phyloP scores from a whole-genome alignment of 1,284 basidiomycete genomes.

The Ceratobasidium sp. region DNA sequence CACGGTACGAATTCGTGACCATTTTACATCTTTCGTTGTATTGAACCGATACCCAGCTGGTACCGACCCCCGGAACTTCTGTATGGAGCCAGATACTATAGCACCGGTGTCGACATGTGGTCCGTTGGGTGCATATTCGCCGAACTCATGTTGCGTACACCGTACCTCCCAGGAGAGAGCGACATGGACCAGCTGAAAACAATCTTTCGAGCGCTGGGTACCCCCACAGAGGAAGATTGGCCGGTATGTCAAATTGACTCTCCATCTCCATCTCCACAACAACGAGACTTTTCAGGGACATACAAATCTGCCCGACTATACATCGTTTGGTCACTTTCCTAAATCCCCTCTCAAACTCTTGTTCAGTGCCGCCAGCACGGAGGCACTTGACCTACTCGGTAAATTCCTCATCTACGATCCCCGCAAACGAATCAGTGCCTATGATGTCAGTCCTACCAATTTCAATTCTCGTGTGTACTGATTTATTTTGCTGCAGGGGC shows the following conservation, averaged over 20 bases:
- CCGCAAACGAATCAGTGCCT: slow-evolving; percentile 79
- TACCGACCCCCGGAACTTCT: slow-evolving; percentile 95
- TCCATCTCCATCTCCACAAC: slow-evolving; percentile 39
- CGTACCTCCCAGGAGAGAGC: slow-evolving; percentile 90
- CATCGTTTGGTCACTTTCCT: slow-evolving; percentile 81
- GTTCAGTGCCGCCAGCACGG: slow-evolving; percentile 89
- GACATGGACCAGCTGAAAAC: slow-evolving; percentile 97
- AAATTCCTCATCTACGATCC: slow-evolving; percentile 89
- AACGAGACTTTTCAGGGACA: slow-evolving; percentile 66
- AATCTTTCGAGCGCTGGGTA: slow-evolving; percentile 92
- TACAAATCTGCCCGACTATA: slow-evolving; percentile 87
- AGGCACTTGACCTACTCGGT: slow-evolving; percentile 84
- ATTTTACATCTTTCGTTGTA: background rate
- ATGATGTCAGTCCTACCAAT: slow-evolving; percentile 61
- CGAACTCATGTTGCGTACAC: slow-evolving; percentile 93
- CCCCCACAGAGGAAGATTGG: slow-evolving; percentile 97
- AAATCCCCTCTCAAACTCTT: slow-evolving; percentile 83
- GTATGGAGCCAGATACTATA: slow-evolving; percentile 87
- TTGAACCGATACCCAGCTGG: slow-evolving; percentile 67
- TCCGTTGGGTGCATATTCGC: slow-evolving; percentile 96
- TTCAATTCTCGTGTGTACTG: slow-evolving; percentile 12
- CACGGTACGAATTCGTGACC: slow-evolving; percentile 61
- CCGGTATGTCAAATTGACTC: slow-evolving; percentile 63
- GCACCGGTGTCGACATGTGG: slow-evolving; percentile 91
- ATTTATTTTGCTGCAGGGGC: slow-evolving; percentile 58